Evolutionary conservation across 179 eudicot species (phyloP), one percentile per base, ranked within the genome.

Genomic region (Sideroxylon spinosum): DNA sequence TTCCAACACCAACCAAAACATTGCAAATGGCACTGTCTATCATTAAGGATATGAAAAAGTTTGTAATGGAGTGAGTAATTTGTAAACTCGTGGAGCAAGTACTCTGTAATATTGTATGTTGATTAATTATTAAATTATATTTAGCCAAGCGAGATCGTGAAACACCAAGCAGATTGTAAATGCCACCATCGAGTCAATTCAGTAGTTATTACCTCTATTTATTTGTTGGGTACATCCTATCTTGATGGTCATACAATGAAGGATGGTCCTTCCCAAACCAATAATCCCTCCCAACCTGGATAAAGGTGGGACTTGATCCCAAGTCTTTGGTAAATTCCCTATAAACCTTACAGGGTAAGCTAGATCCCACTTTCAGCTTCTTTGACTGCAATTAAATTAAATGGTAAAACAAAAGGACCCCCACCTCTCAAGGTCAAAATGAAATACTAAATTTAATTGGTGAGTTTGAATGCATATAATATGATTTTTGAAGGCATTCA

Each of bases 11-110:
- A 37, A 37, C 44, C 44, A 37, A 17, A n/a, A 26, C 49, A 72
- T 26, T 72, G 63, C 25, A 72, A 53, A 55, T 72, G 63, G 63
- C 59, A 32, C 37, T 48, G 29, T 73, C 63, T 28, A 62, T 8
- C 14, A 9, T 9, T 26, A 55, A 73, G 25, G 63, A 55, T 55
- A 20, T 56, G 49, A 26, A 19, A 7, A 6, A 55, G 55, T 19
- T 73, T 26, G 46, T 72, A 23, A 28, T 73, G 44, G 23, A 9
- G 28, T 49, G 26, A 68, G 10, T 71, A 71, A 19, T 17, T 70
- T 25, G 26, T 26, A 25, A 50, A 52, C 75, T 53, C 75, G 16
- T 16, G 20, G 44, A 23, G 61, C 14, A 59, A 49, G 4, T 50
- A 71, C 60, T 6, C 16, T 16, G 28, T 23, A 25, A 26, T 53